Conservation (phyloP, 2,329 filamentous ascomycete species). For the Aspergillaceae sp. region DNA sequence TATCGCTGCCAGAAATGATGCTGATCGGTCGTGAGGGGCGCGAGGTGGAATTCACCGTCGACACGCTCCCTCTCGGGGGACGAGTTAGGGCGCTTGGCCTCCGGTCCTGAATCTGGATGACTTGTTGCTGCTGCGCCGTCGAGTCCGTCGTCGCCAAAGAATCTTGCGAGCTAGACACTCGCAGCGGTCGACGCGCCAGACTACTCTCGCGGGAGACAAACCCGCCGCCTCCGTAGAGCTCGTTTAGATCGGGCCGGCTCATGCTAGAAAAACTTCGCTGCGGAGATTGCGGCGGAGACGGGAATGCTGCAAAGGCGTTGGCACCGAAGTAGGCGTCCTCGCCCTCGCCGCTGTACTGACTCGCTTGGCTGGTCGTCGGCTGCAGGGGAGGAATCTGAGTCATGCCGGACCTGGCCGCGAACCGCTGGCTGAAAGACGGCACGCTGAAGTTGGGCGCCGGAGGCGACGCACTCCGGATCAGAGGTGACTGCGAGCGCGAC, state of each 20-base stretch:
- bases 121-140: neutral
- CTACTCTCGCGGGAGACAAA: slow-evolving; percentile 6
- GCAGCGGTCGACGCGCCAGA: slow-evolving; percentile 11
- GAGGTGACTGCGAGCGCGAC: slow-evolving; percentile 13
- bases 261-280: slow-evolving; percentile 18
- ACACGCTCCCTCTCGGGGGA: slow-evolving; percentile 5
- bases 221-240: slow-evolving; percentile 6
- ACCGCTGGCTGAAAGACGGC: slow-evolving; percentile 33
- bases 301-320: slow-evolving; percentile 15
- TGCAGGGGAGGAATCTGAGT: slow-evolving; percentile 10
- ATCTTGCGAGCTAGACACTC: slow-evolving; percentile 23
- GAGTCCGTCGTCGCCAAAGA: slow-evolving; percentile 7
- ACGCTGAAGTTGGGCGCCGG: slow-evolving; percentile 36
- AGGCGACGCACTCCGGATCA: slow-evolving; percentile 23
- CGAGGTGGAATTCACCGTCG: slow-evolving; percentile 5
- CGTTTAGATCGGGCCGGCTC: slow-evolving; percentile 13
- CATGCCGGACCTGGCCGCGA: slow-evolving; percentile 14
- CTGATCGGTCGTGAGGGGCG: slow-evolving; percentile 11
- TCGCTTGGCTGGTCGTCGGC: neutral
- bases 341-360: slow-evolving; percentile 5
- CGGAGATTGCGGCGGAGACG: slow-evolving; percentile 27
- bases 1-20: slow-evolving; percentile 5
- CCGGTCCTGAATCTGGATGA: neutral
- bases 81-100: slow-evolving; percentile 7
- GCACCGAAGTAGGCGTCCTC: slow-evolving; percentile 4